Evolutionary conservation across 1,284 basidiomycete species (phyloP).

Genomic region (Marasmius sp.): DNA sequence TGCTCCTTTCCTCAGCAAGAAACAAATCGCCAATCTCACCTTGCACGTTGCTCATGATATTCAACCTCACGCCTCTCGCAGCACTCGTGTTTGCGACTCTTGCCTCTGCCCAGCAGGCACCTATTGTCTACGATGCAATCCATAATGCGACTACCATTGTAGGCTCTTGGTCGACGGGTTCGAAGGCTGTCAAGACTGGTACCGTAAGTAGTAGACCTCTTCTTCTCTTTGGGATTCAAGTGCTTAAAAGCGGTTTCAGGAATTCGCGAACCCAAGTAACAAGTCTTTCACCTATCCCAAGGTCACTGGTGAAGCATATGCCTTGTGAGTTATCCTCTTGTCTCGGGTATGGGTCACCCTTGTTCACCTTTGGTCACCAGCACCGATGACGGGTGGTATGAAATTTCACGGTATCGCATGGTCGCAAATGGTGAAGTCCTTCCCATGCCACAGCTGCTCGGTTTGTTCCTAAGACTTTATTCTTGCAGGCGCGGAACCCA

Average conservation of each 20-base stretch:
- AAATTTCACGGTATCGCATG: constrained; percentile 88
- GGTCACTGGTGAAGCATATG: constrained; percentile 83
- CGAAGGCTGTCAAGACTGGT: constrained; percentile 76
- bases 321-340: constrained; percentile 67
- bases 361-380: constrained; percentile 32
- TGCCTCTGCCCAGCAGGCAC: constrained; percentile 30
- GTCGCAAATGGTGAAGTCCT: constrained; percentile 70
- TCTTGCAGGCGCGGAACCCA: constrained; percentile 63
- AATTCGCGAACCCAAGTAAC: constrained; percentile 82
- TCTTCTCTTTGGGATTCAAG: not conserved
- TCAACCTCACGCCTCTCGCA: constrained; percentile 26
- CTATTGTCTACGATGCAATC: constrained; percentile 30
- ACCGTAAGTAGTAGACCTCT: constrained; percentile 54
- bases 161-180: constrained; percentile 88
- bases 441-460: constrained; percentile 3
- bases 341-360: not conserved
- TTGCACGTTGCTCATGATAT: not conserved
- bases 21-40: not conserved
- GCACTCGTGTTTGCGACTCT: constrained; percentile 42
- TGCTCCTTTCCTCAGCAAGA: not conserved
- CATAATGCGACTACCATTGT: constrained; percentile 65
- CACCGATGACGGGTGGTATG: constrained; percentile 74
- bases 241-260: constrained; percentile 38
- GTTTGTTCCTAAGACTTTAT: not conserved
- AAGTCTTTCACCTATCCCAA: constrained; percentile 78